These are phyloP conservation scores for Globisporangium cystogenes DNA, from an alignment of 352 stramenopile species.

Conservation along the genomic window DNA sequence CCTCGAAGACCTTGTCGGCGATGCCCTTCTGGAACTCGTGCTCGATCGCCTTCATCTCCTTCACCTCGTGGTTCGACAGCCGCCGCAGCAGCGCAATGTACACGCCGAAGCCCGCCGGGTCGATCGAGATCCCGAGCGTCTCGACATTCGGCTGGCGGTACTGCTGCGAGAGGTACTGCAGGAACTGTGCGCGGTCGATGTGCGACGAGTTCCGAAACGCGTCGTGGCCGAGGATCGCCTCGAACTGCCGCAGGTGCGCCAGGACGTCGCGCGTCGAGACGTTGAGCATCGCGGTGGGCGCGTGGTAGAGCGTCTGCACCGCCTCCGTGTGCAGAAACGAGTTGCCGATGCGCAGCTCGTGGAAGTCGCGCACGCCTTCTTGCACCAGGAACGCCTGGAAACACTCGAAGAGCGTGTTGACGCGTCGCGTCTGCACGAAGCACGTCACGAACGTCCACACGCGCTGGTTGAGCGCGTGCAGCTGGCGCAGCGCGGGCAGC, in stretches of 20 bases:
- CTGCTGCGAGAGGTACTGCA: constrained; percentile 66
- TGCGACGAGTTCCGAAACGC: constrained; percentile 49
- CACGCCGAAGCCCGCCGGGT: constrained; percentile 56
- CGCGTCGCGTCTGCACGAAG: constrained; percentile 60
- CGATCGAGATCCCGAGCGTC: constrained; percentile 60
- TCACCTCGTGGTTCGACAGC: constrained; percentile 69
- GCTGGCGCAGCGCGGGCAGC: constrained; percentile 39
- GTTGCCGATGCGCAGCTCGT: constrained; percentile 70
- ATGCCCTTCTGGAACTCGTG: constrained; percentile 79
- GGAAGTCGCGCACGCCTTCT: constrained; percentile 57
- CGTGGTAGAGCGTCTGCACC: constrained; percentile 66
- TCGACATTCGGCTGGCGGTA: constrained; percentile 53
- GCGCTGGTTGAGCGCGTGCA: constrained; percentile 64
- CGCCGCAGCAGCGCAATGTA: constrained; percentile 78
- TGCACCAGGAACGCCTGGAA: constrained; percentile 57
- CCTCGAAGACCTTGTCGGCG: constrained; percentile 70
- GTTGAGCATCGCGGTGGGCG: constrained; percentile 31
- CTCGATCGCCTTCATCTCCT: constrained; percentile 75
- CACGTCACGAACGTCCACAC: constrained; percentile 80
- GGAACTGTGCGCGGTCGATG: constrained; percentile 66
- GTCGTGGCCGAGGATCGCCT: constrained; percentile 55
- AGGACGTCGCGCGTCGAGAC: constrained; percentile 74
- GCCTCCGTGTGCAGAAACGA: constrained; percentile 75
- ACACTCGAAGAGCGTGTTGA: constrained; percentile 76
- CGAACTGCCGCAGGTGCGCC: constrained; percentile 54